Evolutionary conservation across 2,329 filamentous ascomycete genomes (phyloP), one percentile per base, ranked within the genome.

Genomic region (Colletotrichum agaves): DNA sequence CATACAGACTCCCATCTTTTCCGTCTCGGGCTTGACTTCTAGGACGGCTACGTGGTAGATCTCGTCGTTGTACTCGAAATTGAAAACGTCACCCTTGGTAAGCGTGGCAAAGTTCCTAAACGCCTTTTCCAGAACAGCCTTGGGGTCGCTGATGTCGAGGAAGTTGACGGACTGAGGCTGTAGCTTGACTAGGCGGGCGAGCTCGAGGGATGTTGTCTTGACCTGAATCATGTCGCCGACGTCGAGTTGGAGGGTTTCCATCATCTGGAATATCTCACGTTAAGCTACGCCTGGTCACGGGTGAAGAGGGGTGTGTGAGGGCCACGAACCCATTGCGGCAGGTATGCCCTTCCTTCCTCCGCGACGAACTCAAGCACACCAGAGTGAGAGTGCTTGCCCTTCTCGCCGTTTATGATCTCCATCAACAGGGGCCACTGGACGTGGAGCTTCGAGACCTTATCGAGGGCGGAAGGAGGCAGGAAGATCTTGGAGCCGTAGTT

Each of bases 401-500:
- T 91, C 70, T 91, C 89, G 23, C 94, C 94, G 77, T 98, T 99
- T 74, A 93, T 92, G 72, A 99, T 86, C 86, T 99, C 95, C 83
- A 99, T 97, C 72, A 98, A 88, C 84, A 99, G 93, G 7, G 96
- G 96, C 84, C 97, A 99, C 77, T 97, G 94, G 70, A 99, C 97
- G 80, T 98, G 95, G 15, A 99, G 84, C 76, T 94, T 89, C 15
- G 96, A 98, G 73, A 99, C 92, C 81, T 98, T 99, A 83, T 99
- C 95, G 62, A 99, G 88, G 5, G 96, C 95, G 39, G 94, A 97
- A 0, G 96, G 92, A n/a, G 96, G 96, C 71, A 99, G 90, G 77
- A 99, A 93, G 74, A 99, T 95, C 84, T 99, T 99, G 80, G 95
- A 97, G 73, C 96, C 96, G 77, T 96, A 94, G 84, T 98, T 98